Percentiles rank a stretch among this genome's conserved stretches.
Conservation (phyloP, 108 stramenopile genomes). For the Fragilaria radians region DNA sequence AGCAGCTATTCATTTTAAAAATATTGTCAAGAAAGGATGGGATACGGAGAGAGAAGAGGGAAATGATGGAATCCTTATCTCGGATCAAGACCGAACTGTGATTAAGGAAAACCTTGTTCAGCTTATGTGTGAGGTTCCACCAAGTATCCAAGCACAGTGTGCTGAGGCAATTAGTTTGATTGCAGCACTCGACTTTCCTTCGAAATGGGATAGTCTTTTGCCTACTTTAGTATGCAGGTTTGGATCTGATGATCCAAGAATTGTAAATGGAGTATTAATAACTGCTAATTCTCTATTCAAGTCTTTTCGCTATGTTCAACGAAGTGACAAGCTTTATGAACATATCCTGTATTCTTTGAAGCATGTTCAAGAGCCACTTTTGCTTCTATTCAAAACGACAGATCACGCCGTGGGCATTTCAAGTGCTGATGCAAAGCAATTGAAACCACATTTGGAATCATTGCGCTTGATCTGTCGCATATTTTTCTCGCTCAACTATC, state of each 20-base stretch:
- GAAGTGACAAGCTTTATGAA: slow-evolving; percentile 75
- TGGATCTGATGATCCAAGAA: slow-evolving; percentile 47
- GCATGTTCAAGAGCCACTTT: slow-evolving; percentile 74
- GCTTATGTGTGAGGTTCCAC: slow-evolving; percentile 90
- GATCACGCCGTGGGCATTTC: slow-evolving; percentile 42
- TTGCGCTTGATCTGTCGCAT: slow-evolving; percentile 86
- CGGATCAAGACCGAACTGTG: slow-evolving; percentile 62
- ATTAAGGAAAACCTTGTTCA: slow-evolving; percentile 93
- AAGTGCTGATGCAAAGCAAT: slow-evolving; percentile 31
- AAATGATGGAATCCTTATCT: slow-evolving; percentile 37
- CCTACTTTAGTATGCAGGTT: slow-evolving; percentile 83
- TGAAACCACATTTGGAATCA: slow-evolving; percentile 56
- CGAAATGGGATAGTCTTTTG: slow-evolving; percentile 90
- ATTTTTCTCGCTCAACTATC: slow-evolving; percentile 94
- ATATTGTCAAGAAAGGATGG: slow-evolving; percentile 95
- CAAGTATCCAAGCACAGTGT: slow-evolving; percentile 89
- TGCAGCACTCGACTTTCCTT: slow-evolving; percentile 89
- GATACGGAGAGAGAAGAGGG: slow-evolving; percentile 65
- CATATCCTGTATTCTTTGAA: slow-evolving; percentile 82
- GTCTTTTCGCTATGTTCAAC: slow-evolving; percentile 85
- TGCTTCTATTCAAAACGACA: slow-evolving; percentile 58
- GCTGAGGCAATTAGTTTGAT: slow-evolving; percentile 92
- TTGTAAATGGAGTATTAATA: slow-evolving; percentile 91
- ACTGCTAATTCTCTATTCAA: slow-evolving; percentile 95
- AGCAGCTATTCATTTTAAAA: slow-evolving; percentile 96